phyloP scores from a whole-genome alignment of 169 alveolate genomes.

The Eimeria mitis region DNA sequence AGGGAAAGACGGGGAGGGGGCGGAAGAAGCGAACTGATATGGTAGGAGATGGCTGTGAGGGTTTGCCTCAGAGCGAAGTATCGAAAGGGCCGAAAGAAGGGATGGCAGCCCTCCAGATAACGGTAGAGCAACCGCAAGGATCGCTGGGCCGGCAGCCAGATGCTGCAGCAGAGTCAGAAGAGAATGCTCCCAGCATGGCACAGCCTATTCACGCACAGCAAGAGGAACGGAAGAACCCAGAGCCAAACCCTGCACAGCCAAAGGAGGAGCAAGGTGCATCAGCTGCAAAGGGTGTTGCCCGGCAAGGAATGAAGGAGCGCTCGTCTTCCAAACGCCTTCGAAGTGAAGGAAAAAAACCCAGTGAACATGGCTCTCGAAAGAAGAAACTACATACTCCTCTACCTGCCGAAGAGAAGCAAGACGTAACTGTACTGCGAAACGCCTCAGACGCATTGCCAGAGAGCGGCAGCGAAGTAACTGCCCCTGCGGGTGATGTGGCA shows the following conservation, averaged over 20 bases:
- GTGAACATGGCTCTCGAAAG: background rate
- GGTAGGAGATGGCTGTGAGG: background rate
- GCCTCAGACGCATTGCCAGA: background rate
- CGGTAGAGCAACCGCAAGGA: background rate
- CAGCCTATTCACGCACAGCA: background rate
- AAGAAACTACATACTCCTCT: background rate
- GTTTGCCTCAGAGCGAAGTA: background rate
- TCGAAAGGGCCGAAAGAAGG: background rate
- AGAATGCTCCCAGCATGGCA: background rate
- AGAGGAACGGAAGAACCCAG: background rate
- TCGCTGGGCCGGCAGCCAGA: background rate
- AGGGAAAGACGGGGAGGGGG: background rate
- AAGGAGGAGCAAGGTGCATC: background rate
- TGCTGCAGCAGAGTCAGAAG: background rate
- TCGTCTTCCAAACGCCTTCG: background rate
- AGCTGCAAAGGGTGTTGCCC: background rate
- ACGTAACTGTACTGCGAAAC: background rate
- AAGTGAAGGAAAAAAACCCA: background rate
- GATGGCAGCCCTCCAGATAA: background rate
- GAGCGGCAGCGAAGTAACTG: background rate
- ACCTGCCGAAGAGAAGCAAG: background rate
- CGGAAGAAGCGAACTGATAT: background rate
- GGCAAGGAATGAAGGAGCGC: conserved; percentile 1
- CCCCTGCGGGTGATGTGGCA: conserved; percentile 1
- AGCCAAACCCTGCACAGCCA: background rate